Conservation (phyloP, 331 rosid species). For the Rosa hybrid region DNA sequence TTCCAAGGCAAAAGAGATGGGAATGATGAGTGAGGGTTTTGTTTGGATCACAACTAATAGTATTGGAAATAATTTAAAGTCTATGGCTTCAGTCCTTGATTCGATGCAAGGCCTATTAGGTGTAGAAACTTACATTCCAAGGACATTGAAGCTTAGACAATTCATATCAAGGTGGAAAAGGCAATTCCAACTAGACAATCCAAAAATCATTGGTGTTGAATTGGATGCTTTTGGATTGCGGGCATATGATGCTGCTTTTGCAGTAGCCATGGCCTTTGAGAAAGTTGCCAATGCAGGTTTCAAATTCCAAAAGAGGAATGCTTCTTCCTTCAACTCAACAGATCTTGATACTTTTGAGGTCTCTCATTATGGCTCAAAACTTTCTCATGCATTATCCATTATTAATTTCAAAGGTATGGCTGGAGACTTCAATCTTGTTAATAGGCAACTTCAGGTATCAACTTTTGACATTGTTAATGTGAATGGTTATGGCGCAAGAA, state of each 20-base stretch:
- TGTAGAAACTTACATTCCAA: slow-evolving; percentile 36
- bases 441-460: background rate
- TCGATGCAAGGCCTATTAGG: slow-evolving; percentile 55
- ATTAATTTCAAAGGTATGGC: background rate
- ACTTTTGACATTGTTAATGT: background rate
- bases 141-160: slow-evolving; percentile 23
- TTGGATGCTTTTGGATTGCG: slow-evolving; percentile 36
- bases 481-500: background rate
- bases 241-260: slow-evolving; percentile 56
- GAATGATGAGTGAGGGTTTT: slow-evolving; percentile 31
- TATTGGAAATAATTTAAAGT: background rate
- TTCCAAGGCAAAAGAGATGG: background rate
- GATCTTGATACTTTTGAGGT: background rate
- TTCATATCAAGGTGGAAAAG: slow-evolving; percentile 37
- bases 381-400: background rate
- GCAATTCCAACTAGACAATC: slow-evolving; percentile 26
- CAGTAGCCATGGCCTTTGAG: slow-evolving; percentile 50
- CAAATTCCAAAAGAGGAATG: background rate
- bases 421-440: background rate
- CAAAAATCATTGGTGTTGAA: slow-evolving; percentile 12
- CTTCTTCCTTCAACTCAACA: background rate
- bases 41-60: slow-evolving; percentile 21
- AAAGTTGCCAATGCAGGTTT: background rate
- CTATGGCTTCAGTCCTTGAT: slow-evolving; percentile 8
- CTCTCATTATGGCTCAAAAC: slow-evolving; percentile 17